Evolutionary conservation across 257 asterid species (phyloP).

Genomic region (Przewalskia tangutica): DNA sequence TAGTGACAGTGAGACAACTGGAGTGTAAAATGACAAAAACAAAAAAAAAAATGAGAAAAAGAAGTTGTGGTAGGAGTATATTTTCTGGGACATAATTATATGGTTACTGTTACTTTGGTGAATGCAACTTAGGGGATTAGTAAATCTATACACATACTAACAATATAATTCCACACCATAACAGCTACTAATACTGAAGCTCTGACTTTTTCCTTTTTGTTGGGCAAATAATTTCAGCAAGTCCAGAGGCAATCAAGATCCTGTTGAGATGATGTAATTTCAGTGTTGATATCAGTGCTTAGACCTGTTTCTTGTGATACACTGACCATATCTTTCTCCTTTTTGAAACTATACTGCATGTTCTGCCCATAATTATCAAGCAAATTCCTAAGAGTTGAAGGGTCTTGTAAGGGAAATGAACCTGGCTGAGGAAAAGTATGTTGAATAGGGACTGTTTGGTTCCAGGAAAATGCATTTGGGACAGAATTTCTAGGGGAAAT

Average conservation of each 20-base stretch:
- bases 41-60: not conserved
- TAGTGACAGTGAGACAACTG: not conserved
- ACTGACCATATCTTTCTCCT: conserved; percentile 23
- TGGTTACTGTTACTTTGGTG: not conserved
- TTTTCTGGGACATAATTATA: not conserved
- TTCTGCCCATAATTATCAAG: conserved; percentile 34
- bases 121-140: conserved; percentile 5
- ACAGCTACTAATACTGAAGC: not conserved
- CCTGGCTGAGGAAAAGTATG: conserved; percentile 20
- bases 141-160: not conserved
- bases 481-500: conserved; percentile 14
- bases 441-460: conserved; percentile 26
- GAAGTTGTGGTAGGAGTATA: not conserved
- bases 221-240: conserved; percentile 23
- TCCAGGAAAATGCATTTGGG: conserved; percentile 20
- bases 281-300: conserved; percentile 34
- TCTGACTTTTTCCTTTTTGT: conserved; percentile 1
- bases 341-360: conserved; percentile 26
- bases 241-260: conserved; percentile 59
- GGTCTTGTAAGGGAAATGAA: conserved; percentile 22
- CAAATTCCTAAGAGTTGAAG: conserved; percentile 17
- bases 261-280: conserved; percentile 30
- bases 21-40: not conserved
- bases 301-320: conserved; percentile 48
- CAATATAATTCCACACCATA: conserved; percentile 1